Evolutionary conservation across 1,284 basidiomycete genomes (phyloP), one percentile per base, ranked within the genome.

Genomic region (Flammula alnicola): DNA sequence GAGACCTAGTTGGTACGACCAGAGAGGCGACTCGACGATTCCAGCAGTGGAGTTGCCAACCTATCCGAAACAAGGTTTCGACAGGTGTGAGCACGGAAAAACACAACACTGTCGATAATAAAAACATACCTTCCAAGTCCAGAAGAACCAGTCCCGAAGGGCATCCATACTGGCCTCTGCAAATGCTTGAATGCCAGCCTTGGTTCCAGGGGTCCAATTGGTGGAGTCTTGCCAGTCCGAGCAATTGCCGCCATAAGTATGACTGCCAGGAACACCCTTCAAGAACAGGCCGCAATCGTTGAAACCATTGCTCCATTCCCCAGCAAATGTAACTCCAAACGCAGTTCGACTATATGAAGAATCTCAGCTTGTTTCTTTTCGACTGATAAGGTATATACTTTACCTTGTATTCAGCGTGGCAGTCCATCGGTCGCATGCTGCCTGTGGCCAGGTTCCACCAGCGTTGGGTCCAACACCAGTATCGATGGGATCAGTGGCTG

Each of bases 1-100:
- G 33, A 93, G 75, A 27, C 93, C 93, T 52, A 93, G 86, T 60
- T 84, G 69, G 72, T 94, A 94, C 31, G 88, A 87, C 92, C 92
- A 90, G 27, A 87, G 74, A 19, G 91, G 89, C 2, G 88, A 70
- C 61, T 82, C 75, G 6, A 90, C 80, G 12, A 66, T 71, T 49
- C 81, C 81, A 7, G 80, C 72, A 3, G 74, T 73, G 1, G 80
- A 89, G 61, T 85, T 81, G 38, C 85, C 91, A 59, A 95, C 84
- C 81, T 74, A n/a, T n/a, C n/a, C n/a, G n/a, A n/a, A n/a, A n/a
- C n/a, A n/a, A n/a, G n/a, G n/a, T n/a, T n/a, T n/a, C n/a, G n/a
- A n/a, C n/a, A n/a, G n/a, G n/a, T n/a, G n/a, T n/a, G n/a, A n/a
- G n/a, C n/a, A n/a, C n/a, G n/a, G n/a, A n/a, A n/a, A n/a, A n/a